phyloP scores from a whole-genome alignment of 345 rosid genomes.

The rapeseed (Brassica napus) region DNA sequence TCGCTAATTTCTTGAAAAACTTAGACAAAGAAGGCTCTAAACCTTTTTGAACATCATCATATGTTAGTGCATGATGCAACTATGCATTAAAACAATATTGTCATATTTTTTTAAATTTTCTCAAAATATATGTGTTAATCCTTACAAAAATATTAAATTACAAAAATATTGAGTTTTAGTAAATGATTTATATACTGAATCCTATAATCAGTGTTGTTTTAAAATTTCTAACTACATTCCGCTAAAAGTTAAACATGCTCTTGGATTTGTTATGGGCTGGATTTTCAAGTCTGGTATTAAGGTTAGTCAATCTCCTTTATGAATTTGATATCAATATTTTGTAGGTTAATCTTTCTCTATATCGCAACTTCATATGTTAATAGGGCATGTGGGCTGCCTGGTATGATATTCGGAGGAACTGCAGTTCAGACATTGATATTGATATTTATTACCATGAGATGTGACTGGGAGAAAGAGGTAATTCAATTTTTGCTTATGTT shows the following conservation, averaged over 20 bases:
- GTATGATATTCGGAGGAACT: constrained; percentile 76
- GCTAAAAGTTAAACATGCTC: constrained; percentile 10
- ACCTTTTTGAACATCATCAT: too few relatives aligned
- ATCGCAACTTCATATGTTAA: neutral
- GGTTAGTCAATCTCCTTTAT: neutral
- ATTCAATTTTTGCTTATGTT: neutral
- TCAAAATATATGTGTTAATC: too few relatives aligned
- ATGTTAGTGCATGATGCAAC: too few relatives aligned
- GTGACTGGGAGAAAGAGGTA: constrained; percentile 67
- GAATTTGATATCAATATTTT: neutral
- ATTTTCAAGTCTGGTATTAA: constrained; percentile 48
- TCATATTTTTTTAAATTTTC: too few relatives aligned
- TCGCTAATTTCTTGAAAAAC: too few relatives aligned
- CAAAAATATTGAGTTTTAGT: too few relatives aligned
- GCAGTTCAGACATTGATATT: constrained; percentile 54
- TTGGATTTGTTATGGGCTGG: constrained; percentile 65
- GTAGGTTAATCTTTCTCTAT: neutral
- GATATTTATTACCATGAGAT: constrained; percentile 41
- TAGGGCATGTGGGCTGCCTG: constrained; percentile 68
- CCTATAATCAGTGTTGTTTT: too few relatives aligned
- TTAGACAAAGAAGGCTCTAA: too few relatives aligned
- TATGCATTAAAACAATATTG: too few relatives aligned
- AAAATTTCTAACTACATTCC: too few relatives aligned
- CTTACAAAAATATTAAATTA: too few relatives aligned
- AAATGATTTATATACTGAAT: too few relatives aligned